phyloP scores from a whole-genome alignment of 305 asterid genomes.

The Fraxinus paxiana region DNA sequence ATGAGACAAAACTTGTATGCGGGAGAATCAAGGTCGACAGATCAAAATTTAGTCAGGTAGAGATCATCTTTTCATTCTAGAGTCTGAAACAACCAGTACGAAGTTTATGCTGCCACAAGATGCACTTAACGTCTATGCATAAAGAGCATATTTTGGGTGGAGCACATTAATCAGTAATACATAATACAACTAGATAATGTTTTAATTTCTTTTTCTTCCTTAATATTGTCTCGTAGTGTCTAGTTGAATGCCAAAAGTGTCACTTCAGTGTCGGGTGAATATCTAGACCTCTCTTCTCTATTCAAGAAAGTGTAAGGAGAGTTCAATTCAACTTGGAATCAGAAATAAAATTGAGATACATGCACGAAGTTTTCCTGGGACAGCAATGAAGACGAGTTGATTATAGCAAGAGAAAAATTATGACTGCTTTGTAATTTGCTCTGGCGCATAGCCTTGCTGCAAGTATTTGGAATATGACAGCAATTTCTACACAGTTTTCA shows the following conservation, averaged over 20 bases:
- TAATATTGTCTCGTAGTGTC: background rate
- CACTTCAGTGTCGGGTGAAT: background rate
- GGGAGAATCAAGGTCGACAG: background rate
- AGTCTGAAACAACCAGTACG: background rate
- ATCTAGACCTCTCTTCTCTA: background rate
- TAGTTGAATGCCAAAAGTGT: background rate
- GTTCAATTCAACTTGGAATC: background rate
- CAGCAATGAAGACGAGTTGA: background rate
- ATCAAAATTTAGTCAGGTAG: background rate
- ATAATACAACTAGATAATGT: background rate
- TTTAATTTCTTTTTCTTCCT: background rate
- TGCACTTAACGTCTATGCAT: background rate
- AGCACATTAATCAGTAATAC: background rate
- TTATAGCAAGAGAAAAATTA: background rate
- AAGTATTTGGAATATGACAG: background rate
- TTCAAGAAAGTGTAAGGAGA: background rate
- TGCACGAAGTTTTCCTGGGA: background rate
- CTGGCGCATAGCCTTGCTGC: background rate
- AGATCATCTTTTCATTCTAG: background rate
- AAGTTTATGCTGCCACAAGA: background rate
- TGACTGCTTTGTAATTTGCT: background rate
- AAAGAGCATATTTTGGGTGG: background rate
- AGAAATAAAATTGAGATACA: background rate
- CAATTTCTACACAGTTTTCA: background rate
- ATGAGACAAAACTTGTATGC: background rate